Base-by-base conservation (phyloP, 2,329 filamentous ascomycete species). In the Fusarium sp. region DNA sequence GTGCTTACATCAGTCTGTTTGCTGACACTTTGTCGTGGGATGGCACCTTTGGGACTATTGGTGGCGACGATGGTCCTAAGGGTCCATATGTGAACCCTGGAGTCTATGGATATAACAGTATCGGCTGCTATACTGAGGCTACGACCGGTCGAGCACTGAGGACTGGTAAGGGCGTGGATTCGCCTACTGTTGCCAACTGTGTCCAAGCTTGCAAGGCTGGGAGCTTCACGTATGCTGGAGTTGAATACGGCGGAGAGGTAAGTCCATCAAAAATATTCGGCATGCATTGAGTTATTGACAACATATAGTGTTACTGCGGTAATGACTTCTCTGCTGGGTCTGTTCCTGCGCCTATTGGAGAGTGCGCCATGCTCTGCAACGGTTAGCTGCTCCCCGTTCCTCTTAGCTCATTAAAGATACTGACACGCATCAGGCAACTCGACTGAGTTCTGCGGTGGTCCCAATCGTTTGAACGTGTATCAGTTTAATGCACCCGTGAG, bases 1-100 rank as follows among this genome's bases (percentile, higher is more conserved):
- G 83, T 35, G 67, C 83, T 8, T 87, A 84, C 78, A 83, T 90
- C 63, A 89, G 85, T 47, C 73, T 89, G 2, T 89, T 88, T 62
- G 85, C 84, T 5, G 82, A 84, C 62, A 72, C 78, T 0, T 38
- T 79, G 1, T 75, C 78, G 9, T 81, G 73, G 73, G 67, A 75
- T 5, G 75, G 70, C 2, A 74, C 61, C 4, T 61, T 72, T 6
- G 63, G 59, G 0, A 59, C 34, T 10, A 54, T 31, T n/a, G 54
- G 68, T 1, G 66, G 72, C 9, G 10, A 31, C 2, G 56, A 50
- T n/a, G 72, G 66, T 2, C 74, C 77, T 1, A 61, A 66, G 4
- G 71, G 71, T 0, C 71, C 69, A 1, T 65, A 75, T 9, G 80
- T 83, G 4, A 86, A 86, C 69, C 82, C 83, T 0, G 83, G 83